phyloP scores from a whole-genome alignment of 305 asterid species.

The Vinca major region DNA sequence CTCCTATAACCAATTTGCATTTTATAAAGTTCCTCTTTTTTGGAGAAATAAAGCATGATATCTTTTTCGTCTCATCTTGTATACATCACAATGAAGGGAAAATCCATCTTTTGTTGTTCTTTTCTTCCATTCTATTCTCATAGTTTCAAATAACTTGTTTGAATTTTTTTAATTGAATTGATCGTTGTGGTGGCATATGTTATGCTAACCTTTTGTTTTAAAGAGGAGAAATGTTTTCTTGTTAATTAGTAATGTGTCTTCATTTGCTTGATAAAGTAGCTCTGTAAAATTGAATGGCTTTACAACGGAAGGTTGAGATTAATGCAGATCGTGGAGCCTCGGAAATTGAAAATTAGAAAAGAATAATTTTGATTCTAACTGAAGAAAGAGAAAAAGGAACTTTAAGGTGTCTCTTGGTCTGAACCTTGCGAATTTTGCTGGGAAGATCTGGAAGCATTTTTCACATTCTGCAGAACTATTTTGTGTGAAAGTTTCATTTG shows the following conservation, averaged over 20 bases:
- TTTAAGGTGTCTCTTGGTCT: neutral
- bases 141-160: neutral
- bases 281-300: neutral
- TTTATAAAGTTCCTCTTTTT: neutral
- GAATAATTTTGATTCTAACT: neutral
- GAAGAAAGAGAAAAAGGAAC: neutral
- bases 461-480: neutral
- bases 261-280: neutral
- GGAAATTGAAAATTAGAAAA: neutral
- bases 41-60: no score
- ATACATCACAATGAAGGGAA: neutral
- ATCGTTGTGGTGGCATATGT: neutral
- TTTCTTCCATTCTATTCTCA: neutral
- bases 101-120: neutral
- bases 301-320: neutral
- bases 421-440: neutral
- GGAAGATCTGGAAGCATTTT: neutral
- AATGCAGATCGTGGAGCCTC: neutral
- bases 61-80: neutral
- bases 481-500: neutral
- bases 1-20: neutral
- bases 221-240: neutral
- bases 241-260: neutral
- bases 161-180: neutral
- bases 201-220: neutral